phyloP scores from a whole-genome alignment of 2,329 filamentous ascomycete species.

The Biscogniauxia marginata region DNA sequence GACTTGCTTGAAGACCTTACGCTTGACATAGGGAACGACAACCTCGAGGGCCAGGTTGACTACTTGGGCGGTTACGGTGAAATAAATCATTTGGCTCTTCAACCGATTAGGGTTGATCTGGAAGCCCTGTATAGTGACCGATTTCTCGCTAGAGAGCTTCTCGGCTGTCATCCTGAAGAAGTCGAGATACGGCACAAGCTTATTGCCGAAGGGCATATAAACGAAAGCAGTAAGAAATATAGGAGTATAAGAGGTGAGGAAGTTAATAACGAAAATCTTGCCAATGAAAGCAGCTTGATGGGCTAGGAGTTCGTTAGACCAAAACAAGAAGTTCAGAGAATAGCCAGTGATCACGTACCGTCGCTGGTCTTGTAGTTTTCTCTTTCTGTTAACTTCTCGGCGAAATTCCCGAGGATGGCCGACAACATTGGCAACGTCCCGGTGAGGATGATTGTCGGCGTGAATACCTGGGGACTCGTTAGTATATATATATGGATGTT shows the following conservation, averaged over 20 bases:
- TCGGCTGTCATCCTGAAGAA: conserved; percentile 74
- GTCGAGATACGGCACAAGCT: conserved; percentile 83
- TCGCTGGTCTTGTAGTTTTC: conserved; percentile 94
- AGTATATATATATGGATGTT: conserved; percentile 7
- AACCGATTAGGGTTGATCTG: conserved; percentile 80
- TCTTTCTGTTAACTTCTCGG: conserved; percentile 72
- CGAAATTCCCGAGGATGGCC: conserved; percentile 71
- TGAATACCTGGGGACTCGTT: conserved; percentile 61
- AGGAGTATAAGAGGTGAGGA: conserved; percentile 91
- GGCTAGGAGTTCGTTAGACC: conserved; percentile 44
- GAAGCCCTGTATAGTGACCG: conserved; percentile 66
- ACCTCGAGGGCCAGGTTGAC: conserved; percentile 85
- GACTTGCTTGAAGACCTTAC: conserved; percentile 73
- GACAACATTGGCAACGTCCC: conserved; percentile 77
- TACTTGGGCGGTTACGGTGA: conserved; percentile 89
- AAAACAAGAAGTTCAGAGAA: no score
- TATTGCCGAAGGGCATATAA: conserved; percentile 85
- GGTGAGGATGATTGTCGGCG: conserved; percentile 86
- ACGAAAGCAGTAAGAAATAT: conserved; percentile 92
- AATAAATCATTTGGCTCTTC: conserved; percentile 91
- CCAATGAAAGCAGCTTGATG: conserved; percentile 82
- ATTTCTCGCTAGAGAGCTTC: conserved; percentile 73
- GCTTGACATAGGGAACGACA: conserved; percentile 81
- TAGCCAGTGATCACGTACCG: conserved; percentile 35
- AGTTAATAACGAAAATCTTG: conserved; percentile 95